Base-by-base conservation (phyloP, 768 basidiomycete species). In the Coprinopsis cinerea region DNA sequence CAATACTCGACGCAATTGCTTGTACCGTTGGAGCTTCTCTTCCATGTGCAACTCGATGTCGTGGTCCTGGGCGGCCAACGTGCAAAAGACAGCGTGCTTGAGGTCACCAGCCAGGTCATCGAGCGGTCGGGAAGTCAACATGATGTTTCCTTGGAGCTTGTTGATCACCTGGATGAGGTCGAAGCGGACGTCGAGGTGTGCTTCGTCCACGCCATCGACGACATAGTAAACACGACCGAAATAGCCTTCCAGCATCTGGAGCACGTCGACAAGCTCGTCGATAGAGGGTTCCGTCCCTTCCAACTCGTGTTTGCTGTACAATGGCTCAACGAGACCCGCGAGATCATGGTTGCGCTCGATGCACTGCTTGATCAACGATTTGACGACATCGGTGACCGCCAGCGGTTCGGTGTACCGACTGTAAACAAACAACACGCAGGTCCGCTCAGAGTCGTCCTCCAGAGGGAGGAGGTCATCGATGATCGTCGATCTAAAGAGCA, bases 201-300 rank as follows among this genome's bases (percentile, higher is more conserved):
- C 37, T 20, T 48, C 47, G 36, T 48, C 47, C 20, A 48, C 14
- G 9, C 22, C 47, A 39, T 48, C 47, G 11, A 48, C 11, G 23
- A 48, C 22, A n/a, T 34, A 20, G 18, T n/a, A n/a, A n/a, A n/a
- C n/a, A n/a, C n/a, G n/a, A n/a, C n/a, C n/a, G n/a, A 47, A 35
- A 4, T 20, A 4, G 7, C 9, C 7, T 39, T 39, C 10, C 9
- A 39, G 34, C 4, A 17, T 18, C 13, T 35, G 30, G 6, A 36
- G 17, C 7, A 36, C n/a, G 17, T 34, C 18, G 30, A 25, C n/a
- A 14, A 34, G 34, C n/a, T 20, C 10, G 13, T 39, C 37, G 37
- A 14, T n/a, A n/a, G n/a, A n/a, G n/a, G n/a, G n/a, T n/a, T 14
- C 37, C 6, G 37, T 39, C 17, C 11, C 37, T 20, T 18, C 37